Conservation (phyloP, 2,329 filamentous ascomycete genomes). For the Botrytis medusae region DNA sequence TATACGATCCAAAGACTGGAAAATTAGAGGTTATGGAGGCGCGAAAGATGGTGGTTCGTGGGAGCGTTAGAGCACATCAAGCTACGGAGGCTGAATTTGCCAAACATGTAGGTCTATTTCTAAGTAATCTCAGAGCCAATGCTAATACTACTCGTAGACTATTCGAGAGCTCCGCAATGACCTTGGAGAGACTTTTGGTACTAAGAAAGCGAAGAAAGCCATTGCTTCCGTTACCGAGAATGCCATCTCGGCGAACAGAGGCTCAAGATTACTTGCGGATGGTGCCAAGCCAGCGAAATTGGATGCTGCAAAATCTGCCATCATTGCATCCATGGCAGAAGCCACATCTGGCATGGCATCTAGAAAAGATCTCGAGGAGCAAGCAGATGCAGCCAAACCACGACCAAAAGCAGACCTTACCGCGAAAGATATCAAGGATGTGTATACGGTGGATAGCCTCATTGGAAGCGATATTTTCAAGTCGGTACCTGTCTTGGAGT, state of each 20-base stretch:
- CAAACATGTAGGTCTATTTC: constrained; percentile 16
- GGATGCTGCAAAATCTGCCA: constrained; percentile 55
- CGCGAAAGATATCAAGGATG: constrained; percentile 67
- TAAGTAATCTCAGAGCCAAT: neutral
- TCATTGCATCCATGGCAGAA: constrained; percentile 63
- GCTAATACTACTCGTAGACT: constrained; percentile 44
- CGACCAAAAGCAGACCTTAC: constrained; percentile 68
- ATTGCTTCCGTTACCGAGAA: constrained; percentile 69
- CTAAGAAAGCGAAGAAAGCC: constrained; percentile 80
- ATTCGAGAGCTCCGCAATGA: constrained; percentile 63
- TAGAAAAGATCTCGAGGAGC: constrained; percentile 62
- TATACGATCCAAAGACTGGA: constrained; percentile 61
- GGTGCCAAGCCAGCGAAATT: constrained; percentile 49
- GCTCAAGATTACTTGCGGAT: constrained; percentile 42
- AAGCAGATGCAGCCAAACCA: constrained; percentile 67
- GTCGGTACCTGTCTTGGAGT: constrained; percentile 68
- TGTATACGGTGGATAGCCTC: constrained; percentile 66
- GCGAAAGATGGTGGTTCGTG: constrained; percentile 62
- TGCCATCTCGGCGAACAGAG: constrained; percentile 53
- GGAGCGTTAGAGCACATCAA: constrained; percentile 56
- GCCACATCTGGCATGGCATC: constrained; percentile 66
- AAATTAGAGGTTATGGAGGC: constrained; percentile 61
- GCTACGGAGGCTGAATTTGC: constrained; percentile 46
- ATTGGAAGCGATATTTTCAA: constrained; percentile 68
- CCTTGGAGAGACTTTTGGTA: constrained; percentile 77